Percentiles rank a stretch among this genome's conserved stretches.
phyloP scores from a whole-genome alignment of 2,329 filamentous ascomycete species.

The Epicoccum nigrum region DNA sequence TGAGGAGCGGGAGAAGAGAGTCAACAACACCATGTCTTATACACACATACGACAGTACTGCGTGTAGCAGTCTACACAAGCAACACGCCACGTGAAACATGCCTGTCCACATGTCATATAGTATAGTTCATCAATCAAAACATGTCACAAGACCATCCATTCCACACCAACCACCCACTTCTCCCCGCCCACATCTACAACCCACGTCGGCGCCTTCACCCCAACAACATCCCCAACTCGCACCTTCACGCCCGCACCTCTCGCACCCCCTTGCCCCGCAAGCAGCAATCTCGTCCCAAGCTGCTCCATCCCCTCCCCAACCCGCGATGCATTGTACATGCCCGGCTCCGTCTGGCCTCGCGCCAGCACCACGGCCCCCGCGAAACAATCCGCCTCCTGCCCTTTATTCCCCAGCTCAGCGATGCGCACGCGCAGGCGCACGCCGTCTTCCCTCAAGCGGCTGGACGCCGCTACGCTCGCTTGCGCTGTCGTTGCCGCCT shows the following conservation, averaged over 20 bases:
- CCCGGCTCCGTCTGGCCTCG: conserved; percentile 22
- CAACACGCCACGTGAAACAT: too few relatives aligned
- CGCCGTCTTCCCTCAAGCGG: conserved; percentile 35
- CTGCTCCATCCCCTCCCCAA: conserved; percentile 4
- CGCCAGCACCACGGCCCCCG: not conserved
- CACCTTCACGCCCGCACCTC: conserved; percentile 23
- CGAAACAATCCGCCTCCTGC: not conserved
- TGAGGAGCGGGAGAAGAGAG: too few relatives aligned
- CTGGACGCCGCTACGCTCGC: too few relatives aligned
- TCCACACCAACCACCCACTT: conserved; percentile 52
- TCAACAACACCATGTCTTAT: too few relatives aligned
- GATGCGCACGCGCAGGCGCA: conserved; percentile 28
- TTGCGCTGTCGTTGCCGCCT: conserved; percentile 32
- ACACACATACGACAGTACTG: too few relatives aligned
- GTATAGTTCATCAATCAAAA: too few relatives aligned
- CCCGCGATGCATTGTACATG: conserved; percentile 20
- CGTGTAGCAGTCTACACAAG: not conserved
- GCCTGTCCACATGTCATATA: too few relatives aligned
- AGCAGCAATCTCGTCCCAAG: conserved; percentile 31
- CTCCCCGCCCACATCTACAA: conserved; percentile 43
- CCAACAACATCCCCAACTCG: conserved; percentile 41
- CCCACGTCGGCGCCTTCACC: conserved; percentile 51
- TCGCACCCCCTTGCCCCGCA: conserved; percentile 35
- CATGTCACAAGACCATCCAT: conserved; percentile 44
- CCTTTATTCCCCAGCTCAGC: not conserved